Evolutionary conservation across 2,329 filamentous ascomycete species (phyloP).

Genomic region (Uncinocarpus reesii): DNA sequence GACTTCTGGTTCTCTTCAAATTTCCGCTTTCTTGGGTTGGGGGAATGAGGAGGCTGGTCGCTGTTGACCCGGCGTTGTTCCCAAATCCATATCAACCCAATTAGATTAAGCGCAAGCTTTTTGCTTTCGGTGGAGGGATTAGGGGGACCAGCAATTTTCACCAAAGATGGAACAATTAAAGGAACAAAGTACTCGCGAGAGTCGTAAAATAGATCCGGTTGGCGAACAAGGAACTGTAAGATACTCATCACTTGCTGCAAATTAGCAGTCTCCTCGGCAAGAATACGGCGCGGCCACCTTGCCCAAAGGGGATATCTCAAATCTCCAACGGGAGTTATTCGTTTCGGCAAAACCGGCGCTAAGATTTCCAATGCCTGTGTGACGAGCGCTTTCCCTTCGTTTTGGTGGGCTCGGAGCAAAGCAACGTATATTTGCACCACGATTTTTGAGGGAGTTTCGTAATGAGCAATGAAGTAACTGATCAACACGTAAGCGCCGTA

Average conservation of each 20-base stretch:
- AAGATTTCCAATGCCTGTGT: slow-evolving; percentile 91
- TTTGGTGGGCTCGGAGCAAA: slow-evolving; percentile 82
- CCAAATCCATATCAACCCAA: slow-evolving; percentile 86
- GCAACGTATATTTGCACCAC: slow-evolving; percentile 91
- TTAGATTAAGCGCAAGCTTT: slow-evolving; percentile 80
- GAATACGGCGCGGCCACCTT: slow-evolving; percentile 75
- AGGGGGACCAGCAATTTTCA: slow-evolving; percentile 68
- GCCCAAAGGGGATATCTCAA: slow-evolving; percentile 74
- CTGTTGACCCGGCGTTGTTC: slow-evolving; percentile 73
- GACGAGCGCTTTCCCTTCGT: slow-evolving; percentile 82
- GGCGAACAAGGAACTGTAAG: slow-evolving; percentile 89
- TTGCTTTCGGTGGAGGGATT: slow-evolving; percentile 85
- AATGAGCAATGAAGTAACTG: slow-evolving; percentile 93
- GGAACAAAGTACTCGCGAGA: slow-evolving; percentile 82
- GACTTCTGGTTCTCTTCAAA: slow-evolving; percentile 53
- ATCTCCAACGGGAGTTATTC: slow-evolving; percentile 52
- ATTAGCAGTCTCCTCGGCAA: slow-evolving; percentile 90
- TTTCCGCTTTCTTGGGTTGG: slow-evolving; percentile 63
- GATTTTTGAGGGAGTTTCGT: slow-evolving; percentile 93
- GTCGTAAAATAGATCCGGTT: slow-evolving; percentile 89
- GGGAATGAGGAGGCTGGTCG: slow-evolving; percentile 51
- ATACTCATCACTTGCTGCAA: slow-evolving; percentile 93
- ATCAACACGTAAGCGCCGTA: slow-evolving; percentile 96
- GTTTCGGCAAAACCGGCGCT: slow-evolving; percentile 83
- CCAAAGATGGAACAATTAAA: slow-evolving; percentile 76